Base-by-base conservation (phyloP, 225 moss, liverwort and hornwort genomes). In the Climacium dendroides region DNA sequence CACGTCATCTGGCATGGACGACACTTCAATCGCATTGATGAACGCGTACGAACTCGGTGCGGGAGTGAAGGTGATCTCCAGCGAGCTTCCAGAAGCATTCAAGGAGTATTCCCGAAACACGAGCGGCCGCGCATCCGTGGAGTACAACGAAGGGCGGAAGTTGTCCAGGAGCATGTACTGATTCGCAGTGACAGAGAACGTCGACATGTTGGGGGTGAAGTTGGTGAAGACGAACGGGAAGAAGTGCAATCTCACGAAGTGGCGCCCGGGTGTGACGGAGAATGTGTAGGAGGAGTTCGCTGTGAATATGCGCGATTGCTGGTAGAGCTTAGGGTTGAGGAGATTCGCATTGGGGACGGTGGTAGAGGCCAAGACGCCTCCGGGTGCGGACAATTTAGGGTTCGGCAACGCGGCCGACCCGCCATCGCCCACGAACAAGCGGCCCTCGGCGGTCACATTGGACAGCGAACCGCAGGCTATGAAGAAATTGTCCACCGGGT, bases 171-270 rank as follows among this genome's bases (percentile, higher is more conserved):
- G 94, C 72, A 88, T 91, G 85, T 79, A 96, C 52, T 91, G 91
- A 74, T 95, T 94, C 4, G 96, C 95, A 19, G 80, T 64, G 22
- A 98, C 96, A 8, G 97, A 94, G 87, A 98, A 97, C 4, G 85
- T 69, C 11, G 94, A 94, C 19, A 74, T 59, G 66, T 87, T 91
- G 39, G 95, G 92, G 3, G 81, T 64, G 81, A 83, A 96, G 80
- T 83, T 92, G 37, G 87, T 54, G 73, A 85, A 94, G 23, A 85
- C 65, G 43, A 96, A 94, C 3, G 97, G 94, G 60, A 90, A 95
- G 81, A 97, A 97, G 82, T 96, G 92, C 25, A 97, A 84, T 6
- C 97, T 94, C 72, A 97, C 29, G 87, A 93, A 96, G 29, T 95
- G 89, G 32, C 91, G 83, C 17, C 96, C 95, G 0, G 91, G 57